phyloP scores from a whole-genome alignment of 2,329 filamentous ascomycete genomes.

The Monilinia laxa region DNA sequence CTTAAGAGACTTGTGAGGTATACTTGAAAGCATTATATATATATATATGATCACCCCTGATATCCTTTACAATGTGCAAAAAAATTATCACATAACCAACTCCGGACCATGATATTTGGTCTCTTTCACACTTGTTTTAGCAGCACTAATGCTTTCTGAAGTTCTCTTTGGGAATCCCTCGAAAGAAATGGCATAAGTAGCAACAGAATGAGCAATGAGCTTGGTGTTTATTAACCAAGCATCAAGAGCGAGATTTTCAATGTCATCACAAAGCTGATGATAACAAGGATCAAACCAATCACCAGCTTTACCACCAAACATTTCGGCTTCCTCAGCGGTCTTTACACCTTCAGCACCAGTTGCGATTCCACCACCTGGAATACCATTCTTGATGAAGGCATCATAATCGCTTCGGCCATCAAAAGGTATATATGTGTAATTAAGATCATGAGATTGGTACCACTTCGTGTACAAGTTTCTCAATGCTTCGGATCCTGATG shows the following conservation, averaged over 20 bases:
- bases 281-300: constrained; percentile 60
- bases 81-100: constrained; percentile 46
- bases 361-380: constrained; percentile 73
- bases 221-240: constrained; percentile 63
- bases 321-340: constrained; percentile 61
- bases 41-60: background rate
- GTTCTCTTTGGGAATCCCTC: constrained; percentile 61
- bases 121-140: constrained; percentile 36
- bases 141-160: constrained; percentile 32
- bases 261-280: constrained; percentile 61
- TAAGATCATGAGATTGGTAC: constrained; percentile 60
- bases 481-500: constrained; percentile 68
- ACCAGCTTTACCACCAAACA: constrained; percentile 71
- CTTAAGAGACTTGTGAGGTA: background rate
- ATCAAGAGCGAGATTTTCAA: constrained; percentile 57
- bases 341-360: constrained; percentile 77
- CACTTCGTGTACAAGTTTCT: constrained; percentile 66
- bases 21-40: background rate
- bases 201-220: constrained; percentile 71
- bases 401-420: constrained; percentile 80
- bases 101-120: constrained; percentile 51
- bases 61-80: background rate
- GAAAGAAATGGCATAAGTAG: constrained; percentile 65
- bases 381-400: constrained; percentile 70
- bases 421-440: constrained; percentile 71